Base-by-base conservation (phyloP, 1,139 yeast species). In the Nakaseomyces nivariensis region DNA sequence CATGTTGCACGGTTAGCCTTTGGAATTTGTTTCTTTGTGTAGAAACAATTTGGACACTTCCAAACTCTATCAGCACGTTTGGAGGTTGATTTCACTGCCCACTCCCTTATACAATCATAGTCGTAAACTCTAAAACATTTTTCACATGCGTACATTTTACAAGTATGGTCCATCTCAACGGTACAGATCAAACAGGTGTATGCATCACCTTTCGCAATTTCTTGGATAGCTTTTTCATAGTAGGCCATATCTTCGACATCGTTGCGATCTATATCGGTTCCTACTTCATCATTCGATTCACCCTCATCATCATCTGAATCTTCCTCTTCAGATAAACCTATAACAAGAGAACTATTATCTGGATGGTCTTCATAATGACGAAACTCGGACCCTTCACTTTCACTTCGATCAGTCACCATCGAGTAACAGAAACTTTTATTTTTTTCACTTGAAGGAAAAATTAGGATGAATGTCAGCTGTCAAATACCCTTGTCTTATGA, bases 21-120 rank as follows among this genome's bases (percentile, higher is more conserved):
- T 0, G 94, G 94, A 4, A 81, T 71, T 52, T 71, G 72, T 13
- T 64, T 66, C 48, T 76, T 76, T 34, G 73, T 76, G 10, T 72
- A 69, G 58, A 83, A 86, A 67, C 97, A 89, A 17, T 89, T 78
- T 0, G 97, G 97, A 64, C 97, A 89, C 59, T 90, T 75, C 97
- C 97, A 89, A 43, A 73, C 72, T 49, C 75, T 74, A 25, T 67
- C 67, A 4, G 61, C 63, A 41, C 78, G 78, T 5, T 85, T 81
- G 9, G 85, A 78, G 0, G 87, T 78, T 1, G 94, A 92, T 51
- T 85, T 73, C 34, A 69, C 67, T 4, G 95, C 92, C 96, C 96
- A 88, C 55, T 81, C 88, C 50, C 76, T 69, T 51, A 88, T 82
- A 68, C 96, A 88, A 13, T 80, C 83, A 50, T 85, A 70, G 63